Evolutionary conservation across 371 early-diverging fungal genomes (phyloP), one percentile per base, ranked within the genome.

Genomic region (Gilbertella persicaria): DNA sequence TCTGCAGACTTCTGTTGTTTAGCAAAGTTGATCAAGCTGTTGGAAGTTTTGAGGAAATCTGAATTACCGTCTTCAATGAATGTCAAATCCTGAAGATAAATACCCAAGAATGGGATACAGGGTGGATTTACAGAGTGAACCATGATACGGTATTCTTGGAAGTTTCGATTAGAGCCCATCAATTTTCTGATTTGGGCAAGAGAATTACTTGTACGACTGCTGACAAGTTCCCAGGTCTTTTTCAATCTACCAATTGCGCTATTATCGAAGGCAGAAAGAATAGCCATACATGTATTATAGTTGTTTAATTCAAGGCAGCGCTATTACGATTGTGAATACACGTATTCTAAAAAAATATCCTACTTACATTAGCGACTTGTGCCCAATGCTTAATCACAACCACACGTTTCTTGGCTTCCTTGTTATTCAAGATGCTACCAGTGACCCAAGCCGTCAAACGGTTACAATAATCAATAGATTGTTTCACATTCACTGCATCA

Each of bases 31-130:
- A 97, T 93, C 45, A 92, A 69, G 13, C 70, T 74, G 1, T 64
- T 67, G 30, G 73, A 75, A 58, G 80, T 73, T 50, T 71, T 64
- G 33, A 94, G 59, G 52, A 79, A 73, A 63, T 95, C 89, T 12
- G 90, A 79, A 73, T 94, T 95, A 19, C 97, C 96, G 41, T 95
- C 95, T 55, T 95, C 92, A 43, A 96, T 90, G 66, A 96, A 95
- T 24, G 95, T 93, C 62, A 97, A 64, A 64, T 97, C 98, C 44
- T 91, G 92, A 33, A 96, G 73, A 62, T 91, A 92, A 19, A 88
- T 82, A 29, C 92, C 96, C 43, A 97, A 77, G 63, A 94, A 95
- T 0, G 97, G 97, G 9, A 97, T 87, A 54, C 93, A 92, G 0
- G 97, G 96, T 39, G 96, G 95, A 52, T 90, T 90, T 57, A 86